Evolutionary conservation across 1,284 basidiomycete genomes (phyloP), one percentile per base, ranked within the genome.

Genomic region (Puccinia horiana): DNA sequence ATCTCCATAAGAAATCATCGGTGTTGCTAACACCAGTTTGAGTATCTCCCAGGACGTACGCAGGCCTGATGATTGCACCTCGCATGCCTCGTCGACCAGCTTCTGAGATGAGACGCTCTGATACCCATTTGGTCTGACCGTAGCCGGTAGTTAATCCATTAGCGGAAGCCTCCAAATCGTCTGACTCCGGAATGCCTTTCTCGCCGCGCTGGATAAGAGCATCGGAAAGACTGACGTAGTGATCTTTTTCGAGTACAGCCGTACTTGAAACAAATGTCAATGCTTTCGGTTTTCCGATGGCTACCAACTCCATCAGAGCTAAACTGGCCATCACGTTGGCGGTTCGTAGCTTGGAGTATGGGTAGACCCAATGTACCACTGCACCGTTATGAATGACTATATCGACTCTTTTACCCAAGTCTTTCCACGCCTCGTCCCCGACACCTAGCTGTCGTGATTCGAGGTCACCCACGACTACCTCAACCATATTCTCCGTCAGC

Each of bases 351-450:
- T 93, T 95, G 86, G 94, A 92, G 88, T 99, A 99, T 0, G 96
- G 95, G 88, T 98, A 99, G 2, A 99, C 94, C 97, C 97, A 99
- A 87, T 99, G 97, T 20, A 99, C 97, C 86, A 99, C 88, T 32
- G 97, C 97, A 67, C 97, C 97, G 85, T 99, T 99, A 87, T 99
- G 97, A 80, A 99, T 87, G 42, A 99, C 90, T 0, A 91, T 91
- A 86, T 98, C 95, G 0, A 92, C 91, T 86, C 96, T 93, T 42
- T 88, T 86, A 0, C 92, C 90, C 18, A 98, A 86, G 32, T 90
- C 88, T 49, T 89, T 86, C 94, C 95, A 99, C 0, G 88, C 89
- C 2, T 87, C 88, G 47, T 90, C 87, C 44, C 89, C 89, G 83
- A 98, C 88, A 2, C 96, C 97, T 84, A 98, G 93, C 49, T 89